Percentiles rank a stretch among this genome's conserved stretches.
These are phyloP conservation scores for Thalassiosira livingstoniorum DNA, from an alignment of 352 stramenopile genomes.

Conservation along the genomic window DNA sequence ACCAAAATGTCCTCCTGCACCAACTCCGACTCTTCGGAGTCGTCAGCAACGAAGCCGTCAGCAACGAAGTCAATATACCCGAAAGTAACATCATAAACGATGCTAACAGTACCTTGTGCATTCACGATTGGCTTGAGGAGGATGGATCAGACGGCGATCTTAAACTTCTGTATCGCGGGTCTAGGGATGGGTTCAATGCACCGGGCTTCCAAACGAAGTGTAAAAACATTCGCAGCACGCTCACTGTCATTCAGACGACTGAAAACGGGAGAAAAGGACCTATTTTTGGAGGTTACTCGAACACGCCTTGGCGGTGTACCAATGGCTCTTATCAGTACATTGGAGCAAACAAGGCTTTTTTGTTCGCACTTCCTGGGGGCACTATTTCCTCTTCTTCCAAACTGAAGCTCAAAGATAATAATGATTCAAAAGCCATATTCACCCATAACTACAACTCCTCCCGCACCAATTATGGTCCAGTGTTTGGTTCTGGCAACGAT, in stretches of 20 bases:
- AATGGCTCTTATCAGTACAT: background rate
- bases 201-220: slow-evolving; percentile 19
- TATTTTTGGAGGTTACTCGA: slow-evolving; percentile 26
- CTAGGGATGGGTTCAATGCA: slow-evolving; percentile 9
- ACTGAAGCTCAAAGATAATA: slow-evolving; percentile 21
- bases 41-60: background rate
- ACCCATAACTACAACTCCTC: no score
- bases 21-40: slow-evolving; percentile 34
- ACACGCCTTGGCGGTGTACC: slow-evolving; percentile 4
- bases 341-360: slow-evolving; percentile 15
- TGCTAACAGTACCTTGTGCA: background rate
- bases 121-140: slow-evolving; percentile 25
- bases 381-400: slow-evolving; percentile 13
- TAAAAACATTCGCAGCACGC: slow-evolving; percentile 17
- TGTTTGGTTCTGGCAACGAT: slow-evolving; percentile 7
- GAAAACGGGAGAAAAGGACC: background rate
- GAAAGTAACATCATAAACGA: slow-evolving; percentile 30
- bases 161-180: slow-evolving; percentile 25
- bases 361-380: slow-evolving; percentile 7
- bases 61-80: background rate
- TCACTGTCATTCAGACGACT: slow-evolving; percentile 31
- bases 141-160: slow-evolving; percentile 2
- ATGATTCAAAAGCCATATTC: background rate
- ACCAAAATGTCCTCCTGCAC: slow-evolving; percentile 15
- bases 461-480: background rate